Evolutionary conservation across 805 yeast species (phyloP).

Genomic region (Nakazawaea holstii): DNA sequence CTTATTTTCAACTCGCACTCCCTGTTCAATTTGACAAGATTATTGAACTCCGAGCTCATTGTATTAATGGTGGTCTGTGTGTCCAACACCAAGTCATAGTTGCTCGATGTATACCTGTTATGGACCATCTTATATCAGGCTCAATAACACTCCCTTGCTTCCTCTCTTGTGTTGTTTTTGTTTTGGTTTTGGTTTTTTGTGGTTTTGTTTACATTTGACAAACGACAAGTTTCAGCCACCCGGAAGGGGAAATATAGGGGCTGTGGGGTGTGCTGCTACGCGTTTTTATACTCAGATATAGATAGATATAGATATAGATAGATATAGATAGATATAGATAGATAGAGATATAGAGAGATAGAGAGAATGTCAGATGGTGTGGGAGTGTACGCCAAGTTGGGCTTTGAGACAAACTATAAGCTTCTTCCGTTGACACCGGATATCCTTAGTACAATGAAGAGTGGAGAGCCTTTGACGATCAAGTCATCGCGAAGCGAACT

Average conservation of each 20-base stretch:
- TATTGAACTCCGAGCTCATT: conserved; percentile 1
- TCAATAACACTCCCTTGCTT: too few species aligned
- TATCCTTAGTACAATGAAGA: conserved; percentile 31
- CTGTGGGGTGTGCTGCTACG: too few species aligned
- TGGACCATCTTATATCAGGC: conserved; percentile 2
- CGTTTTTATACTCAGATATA: too few species aligned
- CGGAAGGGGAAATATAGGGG: too few species aligned
- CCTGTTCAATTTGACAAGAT: conserved; percentile 2
- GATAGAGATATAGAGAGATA: too few species aligned
- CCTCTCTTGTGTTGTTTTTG: not conserved
- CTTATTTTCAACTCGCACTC: not conserved
- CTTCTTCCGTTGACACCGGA: conserved; percentile 51
- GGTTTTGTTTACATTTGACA: too few species aligned
- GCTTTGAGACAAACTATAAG: conserved; percentile 32
- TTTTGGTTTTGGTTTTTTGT: too few species aligned
- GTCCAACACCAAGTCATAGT: conserved; percentile 6
- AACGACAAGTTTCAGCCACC: too few species aligned
- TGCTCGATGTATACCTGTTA: conserved; percentile 3
- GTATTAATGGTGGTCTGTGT: not conserved
- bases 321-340: conserved; percentile 11
- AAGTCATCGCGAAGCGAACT: conserved; percentile 38
- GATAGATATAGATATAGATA: not conserved
- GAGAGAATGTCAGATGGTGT: conserved; percentile 7
- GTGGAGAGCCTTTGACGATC: conserved; percentile 16
- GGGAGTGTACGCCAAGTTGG: conserved; percentile 23